These are phyloP conservation scores for Catunica adiposa DNA, from an alignment of 2,329 filamentous ascomycete species.

Conservation along the genomic window DNA sequence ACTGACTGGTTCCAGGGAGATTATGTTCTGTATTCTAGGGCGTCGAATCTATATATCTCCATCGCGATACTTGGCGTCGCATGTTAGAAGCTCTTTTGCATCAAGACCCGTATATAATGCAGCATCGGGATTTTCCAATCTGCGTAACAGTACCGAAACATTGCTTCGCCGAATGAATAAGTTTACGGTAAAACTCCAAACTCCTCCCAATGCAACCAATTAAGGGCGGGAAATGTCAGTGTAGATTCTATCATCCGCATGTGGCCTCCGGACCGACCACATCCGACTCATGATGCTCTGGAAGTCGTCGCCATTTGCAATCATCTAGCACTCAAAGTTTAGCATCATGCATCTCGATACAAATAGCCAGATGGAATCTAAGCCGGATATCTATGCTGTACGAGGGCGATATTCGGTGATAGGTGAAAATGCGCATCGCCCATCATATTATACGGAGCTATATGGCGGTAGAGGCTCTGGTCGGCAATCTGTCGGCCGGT, in stretches of 20 bases:
- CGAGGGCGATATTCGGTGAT: too few species aligned
- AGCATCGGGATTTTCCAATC: background rate
- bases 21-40: background rate
- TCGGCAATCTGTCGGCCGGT: background rate
- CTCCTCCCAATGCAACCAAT: background rate
- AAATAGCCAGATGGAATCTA: too few species aligned
- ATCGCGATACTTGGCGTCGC: background rate
- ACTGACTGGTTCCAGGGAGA: background rate
- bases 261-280: too few species aligned
- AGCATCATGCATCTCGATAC: too few species aligned
- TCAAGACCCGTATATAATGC: background rate
- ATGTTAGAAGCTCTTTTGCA: background rate
- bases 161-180: background rate
- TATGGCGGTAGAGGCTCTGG: background rate
- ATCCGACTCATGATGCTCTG: too few species aligned
- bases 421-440: too few species aligned
- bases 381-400: too few species aligned
- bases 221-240: background rate
- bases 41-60: too few species aligned
- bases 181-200: background rate
- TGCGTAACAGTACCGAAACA: background rate
- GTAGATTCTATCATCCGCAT: too few species aligned
- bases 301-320: too few species aligned
- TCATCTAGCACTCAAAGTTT: too few species aligned
- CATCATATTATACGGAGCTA: too few species aligned